Base-by-base conservation (phyloP, 768 basidiomycete genomes). In the Pholiota conissans region DNA sequence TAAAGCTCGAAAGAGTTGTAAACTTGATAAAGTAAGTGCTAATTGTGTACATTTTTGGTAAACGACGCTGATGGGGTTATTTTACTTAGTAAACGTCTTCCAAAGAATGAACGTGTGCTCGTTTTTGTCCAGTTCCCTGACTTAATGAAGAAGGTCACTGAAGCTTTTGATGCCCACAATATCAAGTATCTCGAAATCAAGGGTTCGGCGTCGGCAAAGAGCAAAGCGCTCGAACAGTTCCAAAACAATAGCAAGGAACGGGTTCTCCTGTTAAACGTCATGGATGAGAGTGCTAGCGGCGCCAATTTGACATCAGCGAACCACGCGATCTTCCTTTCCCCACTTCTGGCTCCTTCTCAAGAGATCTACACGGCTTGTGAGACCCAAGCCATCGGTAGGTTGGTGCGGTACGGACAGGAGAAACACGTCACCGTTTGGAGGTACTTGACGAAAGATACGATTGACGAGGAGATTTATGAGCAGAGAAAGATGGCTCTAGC, bases 71-170 rank as follows among this genome's bases (percentile, higher is more conserved):
- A 60, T 56, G 47, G 18, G 18, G 18, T 20, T 20, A 22, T 39
- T 40, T 49, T 35, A 28, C 50, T 22, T 66, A 93, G 90, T 67
- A 83, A 84, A 56, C 74, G 76, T 39, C 81, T 94, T 47, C 85
- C 89, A 9, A 83, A 84, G 62, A 77, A 87, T 20, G 93, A 97
- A 64, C 87, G 92, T 7, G 84, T 95, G 16, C 83, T 98, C 42
- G 83, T 98, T 60, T 98, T 98, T 73, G 91, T 96, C n/a, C 95
- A 98, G 67, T 98, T 95, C 80, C 87, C 85, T 5, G 95, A 97
- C 73, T 80, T 98, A 57, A 93, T 91, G 83, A 86, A 86, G 68
- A 97, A 96, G 71, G 91, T 97, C 28, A 85, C 86, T 7, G 90
- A 93, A 60, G 92, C 93, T 0, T 82, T 98, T 61, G 75, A 70